Evolutionary conservation across 2,329 filamentous ascomycete genomes (phyloP), one percentile per base, ranked within the genome.

Genomic region (Rachicladosporium sp.): DNA sequence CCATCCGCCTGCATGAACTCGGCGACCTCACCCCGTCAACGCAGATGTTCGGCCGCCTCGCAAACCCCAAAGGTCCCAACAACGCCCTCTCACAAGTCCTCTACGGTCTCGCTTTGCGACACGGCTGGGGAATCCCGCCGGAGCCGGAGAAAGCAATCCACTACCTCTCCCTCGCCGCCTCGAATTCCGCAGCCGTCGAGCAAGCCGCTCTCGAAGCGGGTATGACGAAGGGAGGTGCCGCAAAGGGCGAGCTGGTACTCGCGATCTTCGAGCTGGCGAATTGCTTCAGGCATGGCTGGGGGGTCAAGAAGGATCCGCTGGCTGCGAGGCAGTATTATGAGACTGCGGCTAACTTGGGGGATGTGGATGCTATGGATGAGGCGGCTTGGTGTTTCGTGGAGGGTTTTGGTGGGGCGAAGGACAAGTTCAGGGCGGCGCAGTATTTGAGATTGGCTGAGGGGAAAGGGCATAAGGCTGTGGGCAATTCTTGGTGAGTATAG

Each of bases 281-380:
- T 62, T 89, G 73, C 64, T 96, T 95, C 68, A 79, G 91, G 45
- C 78, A 96, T 60, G 91, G 87, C 40, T 96, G 89, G 89, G 91
- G 91, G 35, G 81, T 94, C 36, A 71, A 76, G 46, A 83, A 83
- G 57, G 91, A 98, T 60, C 74, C 87, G 29, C 71, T 85, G 38
- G 91, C 91, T 35, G 91, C 91, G 36, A 70, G 71, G 51, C 70
- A 93, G 72, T 98, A 96, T 62, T 98, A 96, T 62, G 89, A 96
- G 65, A 95, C 89, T 7, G 91, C 91, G 21, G 91, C 91, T 44
- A 96, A 98, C 60, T 67, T 98, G 49, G 91, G 91, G 45, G 91
- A 98, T 62, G 85, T 84, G 33, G 91, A 98, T 66, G 91, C 88
- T 42, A 94, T 96, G 88, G 94, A 95, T 58, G 89, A 96, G 63